These are phyloP conservation scores for Penicillium bovifimosum DNA, from an alignment of 495 filamentous ascomycete species.

Conservation along the genomic window DNA sequence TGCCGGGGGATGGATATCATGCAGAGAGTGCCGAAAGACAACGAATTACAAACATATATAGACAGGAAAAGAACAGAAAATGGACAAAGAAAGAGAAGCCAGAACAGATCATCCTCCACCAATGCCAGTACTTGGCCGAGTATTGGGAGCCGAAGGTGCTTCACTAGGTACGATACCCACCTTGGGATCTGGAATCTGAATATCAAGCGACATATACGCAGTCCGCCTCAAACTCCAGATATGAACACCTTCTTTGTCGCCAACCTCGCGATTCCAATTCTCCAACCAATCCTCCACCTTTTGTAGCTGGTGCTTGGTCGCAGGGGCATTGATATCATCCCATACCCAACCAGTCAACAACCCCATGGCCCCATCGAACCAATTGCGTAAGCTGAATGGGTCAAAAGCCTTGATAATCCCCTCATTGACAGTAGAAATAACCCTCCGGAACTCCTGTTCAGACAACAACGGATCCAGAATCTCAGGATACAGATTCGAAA, in stretches of 20 bases:
- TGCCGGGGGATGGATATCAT: constrained; percentile 30
- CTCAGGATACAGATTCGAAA: constrained; percentile 91
- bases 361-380: constrained; percentile 69
- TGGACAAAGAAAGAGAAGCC: constrained; percentile 4
- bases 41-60: constrained; percentile 23
- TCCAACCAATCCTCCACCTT: constrained; percentile 72
- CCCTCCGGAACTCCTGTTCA: constrained; percentile 73
- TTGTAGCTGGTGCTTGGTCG: constrained; percentile 60
- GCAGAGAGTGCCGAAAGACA: constrained; percentile 13
- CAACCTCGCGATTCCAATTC: constrained; percentile 67
- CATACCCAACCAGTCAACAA: constrained; percentile 84
- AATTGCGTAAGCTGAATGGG: constrained; percentile 64
- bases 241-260: constrained; percentile 53
- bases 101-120: constrained; percentile 12
- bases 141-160: constrained; percentile 33
- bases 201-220: constrained; percentile 84
- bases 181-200: constrained; percentile 79
- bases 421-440: constrained; percentile 72
- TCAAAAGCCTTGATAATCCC: constrained; percentile 66
- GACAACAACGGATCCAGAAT: constrained; percentile 80
- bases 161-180: constrained; percentile 48
- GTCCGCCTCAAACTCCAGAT: constrained; percentile 75
- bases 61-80: constrained; percentile 6
- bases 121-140: constrained; percentile 36
- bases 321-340: constrained; percentile 78